These are phyloP conservation scores for Monosporascus sp. DNA, from an alignment of 2,329 filamentous ascomycete genomes.

Conservation along the genomic window DNA sequence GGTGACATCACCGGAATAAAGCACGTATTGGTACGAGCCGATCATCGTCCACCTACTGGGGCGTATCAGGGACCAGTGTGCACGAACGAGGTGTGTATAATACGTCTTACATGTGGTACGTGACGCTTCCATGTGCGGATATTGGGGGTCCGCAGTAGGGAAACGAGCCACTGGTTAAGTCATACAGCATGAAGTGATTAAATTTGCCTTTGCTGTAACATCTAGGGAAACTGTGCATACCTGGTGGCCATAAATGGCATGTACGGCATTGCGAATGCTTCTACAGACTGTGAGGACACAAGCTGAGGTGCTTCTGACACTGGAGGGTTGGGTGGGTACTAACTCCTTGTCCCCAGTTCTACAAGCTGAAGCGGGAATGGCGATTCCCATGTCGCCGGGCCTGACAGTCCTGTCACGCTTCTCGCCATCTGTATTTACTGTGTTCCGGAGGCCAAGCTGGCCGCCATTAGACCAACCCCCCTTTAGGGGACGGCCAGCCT, in stretches of 20 bases:
- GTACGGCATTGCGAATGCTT: conserved; percentile 40
- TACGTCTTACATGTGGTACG: conserved; percentile 25
- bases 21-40: conserved; percentile 51
- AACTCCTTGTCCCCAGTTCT: conserved; percentile 40
- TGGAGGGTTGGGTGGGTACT: background rate
- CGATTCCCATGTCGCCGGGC: conserved; percentile 53
- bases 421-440: conserved; percentile 39
- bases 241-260: conserved; percentile 28
- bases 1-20: conserved; percentile 46
- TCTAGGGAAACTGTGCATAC: conserved; percentile 9
- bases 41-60: conserved; percentile 40
- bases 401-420: conserved; percentile 52
- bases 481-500: conserved; percentile 19
- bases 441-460: conserved; percentile 22
- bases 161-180: conserved; percentile 15
- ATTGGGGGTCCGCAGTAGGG: conserved; percentile 23
- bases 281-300: conserved; percentile 17
- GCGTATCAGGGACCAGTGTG: background rate
- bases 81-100: background rate
- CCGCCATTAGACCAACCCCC: conserved; percentile 26
- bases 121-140: conserved; percentile 16
- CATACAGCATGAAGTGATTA: conserved; percentile 3
- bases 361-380: conserved; percentile 42
- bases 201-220: background rate
- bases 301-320: background rate